Evolutionary conservation across 2,329 filamentous ascomycete genomes (phyloP).

Genomic region (Aurifilum marmelostoma): DNA sequence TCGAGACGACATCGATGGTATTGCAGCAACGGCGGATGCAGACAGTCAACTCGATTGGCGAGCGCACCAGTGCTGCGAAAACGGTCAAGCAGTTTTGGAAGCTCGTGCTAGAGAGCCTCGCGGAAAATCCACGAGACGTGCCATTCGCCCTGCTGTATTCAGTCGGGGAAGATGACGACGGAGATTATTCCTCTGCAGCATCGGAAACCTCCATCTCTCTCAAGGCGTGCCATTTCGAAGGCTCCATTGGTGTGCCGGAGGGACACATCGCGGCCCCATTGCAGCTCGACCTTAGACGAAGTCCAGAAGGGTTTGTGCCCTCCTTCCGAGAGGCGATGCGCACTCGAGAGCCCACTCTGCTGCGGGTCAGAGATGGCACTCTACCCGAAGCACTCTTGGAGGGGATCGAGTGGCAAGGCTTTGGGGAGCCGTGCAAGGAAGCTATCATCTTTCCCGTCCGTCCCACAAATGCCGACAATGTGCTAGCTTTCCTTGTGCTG

Average conservation of each 20-base stretch:
- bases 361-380: conserved; percentile 45
- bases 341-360: conserved; percentile 39
- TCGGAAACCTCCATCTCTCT: conserved; percentile 42
- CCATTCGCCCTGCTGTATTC: conserved; percentile 48
- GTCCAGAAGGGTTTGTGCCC: conserved; percentile 40
- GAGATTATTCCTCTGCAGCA: conserved; percentile 39
- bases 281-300: conserved; percentile 42
- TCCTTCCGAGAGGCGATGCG: conserved; percentile 44
- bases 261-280: conserved; percentile 39
- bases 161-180: conserved; percentile 43
- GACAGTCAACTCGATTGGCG: conserved; percentile 41
- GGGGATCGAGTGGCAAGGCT: conserved; percentile 57
- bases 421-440: conserved; percentile 57
- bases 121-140: conserved; percentile 42
- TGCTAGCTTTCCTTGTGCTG: conserved; percentile 63
- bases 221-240: conserved; percentile 42
- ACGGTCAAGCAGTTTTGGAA: conserved; percentile 43
- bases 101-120: conserved; percentile 38
- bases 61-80: conserved; percentile 37
- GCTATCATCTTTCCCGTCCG: conserved; percentile 66
- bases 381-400: conserved; percentile 56
- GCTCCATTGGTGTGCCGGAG: conserved; percentile 40
- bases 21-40: conserved; percentile 40
- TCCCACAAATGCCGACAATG: conserved; percentile 58
- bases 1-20: conserved; percentile 42